Base-by-base conservation (phyloP, 1,284 basidiomycete genomes). In the Heterobasidion parviporum region DNA sequence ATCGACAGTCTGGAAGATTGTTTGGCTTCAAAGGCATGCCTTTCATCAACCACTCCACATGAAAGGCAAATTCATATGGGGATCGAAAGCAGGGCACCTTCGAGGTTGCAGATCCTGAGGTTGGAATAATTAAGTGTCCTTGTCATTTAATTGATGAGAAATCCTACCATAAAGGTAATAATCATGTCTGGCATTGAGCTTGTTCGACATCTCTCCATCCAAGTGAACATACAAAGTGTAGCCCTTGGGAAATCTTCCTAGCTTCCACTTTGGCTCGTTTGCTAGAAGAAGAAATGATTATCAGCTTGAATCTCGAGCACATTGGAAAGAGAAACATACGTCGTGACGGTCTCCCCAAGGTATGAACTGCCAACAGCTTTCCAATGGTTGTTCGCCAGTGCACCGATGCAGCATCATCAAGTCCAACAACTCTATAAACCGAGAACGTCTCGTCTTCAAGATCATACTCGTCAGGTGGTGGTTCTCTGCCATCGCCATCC, bases 31-130 rank as follows among this genome's bases (percentile, higher is more conserved):
- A 3, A 10, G 4, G n/a, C 10, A 45, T 3, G 33, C 54, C 51
- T n/a, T 47, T 50, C 54, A 59, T 59, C 50, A 59, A 58, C 58
- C 58, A 59, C 8, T 60, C 59, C 2, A 54, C 57, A 18, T 59
- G 58, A 8, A 51, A 47, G 43, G 51, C 57, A 46, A 59, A 59
- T 10, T 59, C 58, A 51, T 51, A 53, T 1, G 58, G 58, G 0
- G 58, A 59, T 14, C 58, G 58, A 46, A 59, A 59, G 33, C 10
- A 20, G 18, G 46, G 46, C 18, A 47, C n/a, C 10, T 47, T 18
- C 10, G 10, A 44, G 10, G 26, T 47, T 10, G 10, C 3, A 16
- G n/a, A 47, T 47, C 26, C 26, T 47, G 18, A 18, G 18, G 10
- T n/a, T 0, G 7, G 6, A 10, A 33, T 6, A n/a, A 36, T 35